Percentiles rank a stretch among this genome's conserved stretches.
Evolutionary conservation across 2,329 filamentous ascomycete species (phyloP).

Genomic region (Arthrinium puccinioides): DNA sequence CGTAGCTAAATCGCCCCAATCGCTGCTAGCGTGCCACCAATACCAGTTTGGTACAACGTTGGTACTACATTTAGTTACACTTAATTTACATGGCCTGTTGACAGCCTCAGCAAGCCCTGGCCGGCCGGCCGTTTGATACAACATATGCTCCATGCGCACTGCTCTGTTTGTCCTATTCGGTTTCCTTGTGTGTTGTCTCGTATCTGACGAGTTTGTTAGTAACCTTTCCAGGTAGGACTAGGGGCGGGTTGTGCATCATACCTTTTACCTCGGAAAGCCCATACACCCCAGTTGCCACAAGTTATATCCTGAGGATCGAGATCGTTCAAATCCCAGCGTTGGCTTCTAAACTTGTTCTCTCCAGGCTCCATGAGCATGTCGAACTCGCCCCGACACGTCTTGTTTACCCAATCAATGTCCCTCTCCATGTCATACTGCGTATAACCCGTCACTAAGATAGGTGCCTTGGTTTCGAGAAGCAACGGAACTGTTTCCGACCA

Average conservation of each 20-base stretch:
- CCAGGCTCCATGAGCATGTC: slow-evolving; percentile 87
- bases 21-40: too few relatives aligned
- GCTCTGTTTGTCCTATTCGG: too few relatives aligned
- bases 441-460: slow-evolving; percentile 91
- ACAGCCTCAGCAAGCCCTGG: too few relatives aligned
- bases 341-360: slow-evolving; percentile 87
- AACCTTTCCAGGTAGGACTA: too few relatives aligned
- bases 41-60: too few relatives aligned
- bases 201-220: slow-evolving; percentile 40
- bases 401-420: slow-evolving; percentile 82
- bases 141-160: too few relatives aligned
- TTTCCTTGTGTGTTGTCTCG: slow-evolving; percentile 53
- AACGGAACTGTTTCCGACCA: slow-evolving; percentile 88
- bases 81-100: too few relatives aligned
- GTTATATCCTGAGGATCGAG: slow-evolving; percentile 89
- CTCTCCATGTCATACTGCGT: slow-evolving; percentile 92
- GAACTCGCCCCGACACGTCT: slow-evolving; percentile 82
- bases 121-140: too few relatives aligned
- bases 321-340: slow-evolving; percentile 96
- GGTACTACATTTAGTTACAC: too few relatives aligned
- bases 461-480: slow-evolving; percentile 90
- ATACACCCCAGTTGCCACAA: slow-evolving; percentile 94
- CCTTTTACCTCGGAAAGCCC: slow-evolving; percentile 96
- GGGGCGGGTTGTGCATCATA: slow-evolving; percentile 34
- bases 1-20: too few relatives aligned